Evolutionary conservation across 768 basidiomycete species (phyloP), one percentile per base, ranked within the genome.

Genomic region (Trametopsis cervina): DNA sequence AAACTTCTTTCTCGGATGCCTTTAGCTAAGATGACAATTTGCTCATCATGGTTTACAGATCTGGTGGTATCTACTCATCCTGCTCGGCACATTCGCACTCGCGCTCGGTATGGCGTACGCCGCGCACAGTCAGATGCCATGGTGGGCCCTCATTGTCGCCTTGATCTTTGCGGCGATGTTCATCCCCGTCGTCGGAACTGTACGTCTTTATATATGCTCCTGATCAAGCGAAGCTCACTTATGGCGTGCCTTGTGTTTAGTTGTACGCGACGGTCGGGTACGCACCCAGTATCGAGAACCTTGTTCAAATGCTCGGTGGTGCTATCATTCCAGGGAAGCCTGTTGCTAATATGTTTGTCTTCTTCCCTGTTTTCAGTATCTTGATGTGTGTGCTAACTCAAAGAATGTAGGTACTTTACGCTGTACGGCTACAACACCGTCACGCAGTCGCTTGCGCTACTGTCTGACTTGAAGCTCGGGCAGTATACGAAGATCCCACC

Each of bases 401-500:
- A 48, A 23, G 46, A 20, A 25, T 36, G 33, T 26, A 29, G 27
- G 49, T 40, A 20, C 29, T 27, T n/a, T 20, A 33, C 21, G 11
- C 41, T 56, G 40, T 53, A 67, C 49, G 78, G 75, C 38, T 70
- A 55, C 56, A 69, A 75, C 52, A 70, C 72, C 4, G 58, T 72
- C 39, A 60, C 63, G 18, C 76, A 79, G 58, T 72, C 74, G 15
- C 54, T 57, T 35, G 62, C 71, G 3, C 60, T 80, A n/a, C 71
- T 80, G 39, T 70, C 77, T 6, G 81, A 83, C 55, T 66, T 82
- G 6, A 83, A 81, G 59, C 73, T 77, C 26, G 68, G 65, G 10
- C 71, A 72, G 57, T 67, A 72, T 54, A 72, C 73, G 11, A 83
- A 83, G 61, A 69, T 83, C 26, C 79, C 81, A 36, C 81, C 81